Percentiles rank a stretch among this genome's conserved stretches.
phyloP scores from a whole-genome alignment of 2,329 filamentous ascomycete species.

The Cordyceps cateniannulata region DNA sequence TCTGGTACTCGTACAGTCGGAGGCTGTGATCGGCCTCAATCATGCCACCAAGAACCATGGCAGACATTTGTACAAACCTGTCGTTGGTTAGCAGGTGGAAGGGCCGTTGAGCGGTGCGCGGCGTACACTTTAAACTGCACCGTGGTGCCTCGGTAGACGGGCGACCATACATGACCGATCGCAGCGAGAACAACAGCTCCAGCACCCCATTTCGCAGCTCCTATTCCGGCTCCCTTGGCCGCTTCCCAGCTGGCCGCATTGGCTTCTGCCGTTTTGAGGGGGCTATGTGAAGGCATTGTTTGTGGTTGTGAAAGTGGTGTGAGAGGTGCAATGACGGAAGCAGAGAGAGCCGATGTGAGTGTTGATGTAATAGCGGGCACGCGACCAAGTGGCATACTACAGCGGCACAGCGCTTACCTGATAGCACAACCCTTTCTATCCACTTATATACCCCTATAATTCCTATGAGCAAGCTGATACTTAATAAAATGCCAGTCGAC shows the following conservation, averaged over 20 bases:
- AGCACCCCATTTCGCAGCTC: conserved; percentile 68
- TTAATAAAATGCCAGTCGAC: background rate
- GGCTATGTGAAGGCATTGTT: conserved; percentile 47
- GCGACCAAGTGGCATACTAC: background rate
- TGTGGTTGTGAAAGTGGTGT: background rate
- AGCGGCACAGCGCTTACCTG: background rate
- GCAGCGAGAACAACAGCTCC: conserved; percentile 56
- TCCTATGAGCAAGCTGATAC: background rate
- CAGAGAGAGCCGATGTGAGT: background rate
- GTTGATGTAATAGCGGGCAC: conserved; percentile 6
- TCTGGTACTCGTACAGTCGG: conserved; percentile 57
- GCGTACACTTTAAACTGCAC: conserved; percentile 72
- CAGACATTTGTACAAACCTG: conserved; percentile 79
- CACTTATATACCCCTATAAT: background rate
- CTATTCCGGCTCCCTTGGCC: conserved; percentile 56
- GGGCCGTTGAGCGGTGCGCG: background rate
- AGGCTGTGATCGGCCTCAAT: conserved; percentile 67
- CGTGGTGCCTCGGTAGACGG: conserved; percentile 65
- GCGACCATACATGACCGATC: conserved; percentile 57
- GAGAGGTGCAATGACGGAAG: background rate
- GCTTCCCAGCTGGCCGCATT: conserved; percentile 67
- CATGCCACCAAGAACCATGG: conserved; percentile 73
- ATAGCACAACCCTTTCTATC: background rate
- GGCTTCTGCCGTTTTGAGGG: conserved; percentile 59
- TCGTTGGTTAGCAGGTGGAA: background rate